Evolutionary conservation across 805 yeast species (phyloP), one percentile per base, ranked within the genome.

Genomic region (Ogataea trehaloabstinens): DNA sequence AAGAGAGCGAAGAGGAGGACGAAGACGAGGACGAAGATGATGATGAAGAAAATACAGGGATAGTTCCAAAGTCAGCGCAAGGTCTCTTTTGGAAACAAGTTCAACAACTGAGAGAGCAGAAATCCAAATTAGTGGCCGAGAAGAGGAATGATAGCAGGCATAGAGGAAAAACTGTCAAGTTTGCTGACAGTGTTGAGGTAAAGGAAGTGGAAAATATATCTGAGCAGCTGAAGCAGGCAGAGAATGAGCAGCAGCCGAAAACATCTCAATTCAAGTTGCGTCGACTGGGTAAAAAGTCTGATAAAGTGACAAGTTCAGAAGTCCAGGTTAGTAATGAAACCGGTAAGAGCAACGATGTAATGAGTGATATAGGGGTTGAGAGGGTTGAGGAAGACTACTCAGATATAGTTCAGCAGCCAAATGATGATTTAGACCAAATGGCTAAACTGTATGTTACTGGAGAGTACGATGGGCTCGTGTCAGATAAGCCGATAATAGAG

Each of bases 161-260:
- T 19, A 24, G 24, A 21, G 66, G 66, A 45, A 78, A 77, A 48
- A 60, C 73, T 2, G 87, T 82, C 7, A 58, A 70, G 13, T 82
- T 82, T 60, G 68, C 80, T 0, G 67, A 68, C 1, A 62, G 62
- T 2, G 64, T 79, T 22, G 75, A 79, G 31, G 72, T 83, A 8
- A 80, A 79, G 44, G 79, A 78, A 40, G 68, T 82, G 34, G 83
- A 76, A 34, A 74, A 78, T 46, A 65, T 78, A 3, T 76, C 81
- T 52, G 70, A 68, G 21, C 68, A 68, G 25, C 51, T 76, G 44
- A 42, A 55, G 34, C 45, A 70, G 58, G 44, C 60, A 1, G 55
- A 52, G 29, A 31, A 31, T 17, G 56, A 53, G 31, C 45, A 45
- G 24, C 35, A 24, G 13, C 15, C 19, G 4, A 45, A 41, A 20